These are phyloP conservation scores for Populus hybrid DNA, from an alignment of 441 rosid species.

Conservation along the genomic window DNA sequence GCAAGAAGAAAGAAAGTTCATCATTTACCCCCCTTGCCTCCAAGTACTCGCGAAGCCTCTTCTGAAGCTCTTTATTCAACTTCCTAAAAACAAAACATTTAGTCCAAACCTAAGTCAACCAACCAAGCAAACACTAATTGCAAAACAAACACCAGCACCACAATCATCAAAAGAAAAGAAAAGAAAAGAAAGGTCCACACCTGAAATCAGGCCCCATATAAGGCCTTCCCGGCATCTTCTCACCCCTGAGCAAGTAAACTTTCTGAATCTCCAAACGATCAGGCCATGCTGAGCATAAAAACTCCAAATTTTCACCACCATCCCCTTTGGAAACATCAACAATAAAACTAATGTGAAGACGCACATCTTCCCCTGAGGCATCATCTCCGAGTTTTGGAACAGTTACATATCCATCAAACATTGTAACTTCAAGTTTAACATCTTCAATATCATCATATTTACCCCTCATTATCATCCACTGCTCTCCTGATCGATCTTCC, in stretches of 20 bases:
- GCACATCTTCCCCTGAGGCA: slow-evolving; percentile 40
- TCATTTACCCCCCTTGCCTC: slow-evolving; percentile 53
- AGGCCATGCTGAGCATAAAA: slow-evolving; percentile 75
- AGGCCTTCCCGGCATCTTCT: slow-evolving; percentile 32
- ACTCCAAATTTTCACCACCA: slow-evolving; percentile 38
- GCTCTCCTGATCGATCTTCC: slow-evolving; percentile 54
- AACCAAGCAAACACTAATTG: neutral
- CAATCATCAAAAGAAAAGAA: neutral
- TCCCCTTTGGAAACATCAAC: slow-evolving; percentile 50
- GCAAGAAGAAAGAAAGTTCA: slow-evolving; percentile 61
- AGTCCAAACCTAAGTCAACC: neutral
- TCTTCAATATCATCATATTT: slow-evolving; percentile 22
- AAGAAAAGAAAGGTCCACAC: slow-evolving; percentile 20
- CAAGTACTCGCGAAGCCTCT: slow-evolving; percentile 41
- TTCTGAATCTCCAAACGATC: slow-evolving; percentile 56
- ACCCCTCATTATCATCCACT: slow-evolving; percentile 32
- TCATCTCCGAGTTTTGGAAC: slow-evolving; percentile 48
- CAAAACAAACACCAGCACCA: neutral
- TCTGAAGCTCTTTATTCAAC: slow-evolving; percentile 44
- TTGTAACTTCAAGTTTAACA: slow-evolving; percentile 57
- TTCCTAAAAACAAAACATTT: slow-evolving; percentile 32
- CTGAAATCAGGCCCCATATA: slow-evolving; percentile 63
- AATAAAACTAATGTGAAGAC: slow-evolving; percentile 57
- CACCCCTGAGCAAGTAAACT: slow-evolving; percentile 39
- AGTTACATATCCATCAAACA: slow-evolving; percentile 58